Evolutionary conservation across 2,329 filamentous ascomycete genomes (phyloP).

Genomic region (Calonectria hongkongensis): DNA sequence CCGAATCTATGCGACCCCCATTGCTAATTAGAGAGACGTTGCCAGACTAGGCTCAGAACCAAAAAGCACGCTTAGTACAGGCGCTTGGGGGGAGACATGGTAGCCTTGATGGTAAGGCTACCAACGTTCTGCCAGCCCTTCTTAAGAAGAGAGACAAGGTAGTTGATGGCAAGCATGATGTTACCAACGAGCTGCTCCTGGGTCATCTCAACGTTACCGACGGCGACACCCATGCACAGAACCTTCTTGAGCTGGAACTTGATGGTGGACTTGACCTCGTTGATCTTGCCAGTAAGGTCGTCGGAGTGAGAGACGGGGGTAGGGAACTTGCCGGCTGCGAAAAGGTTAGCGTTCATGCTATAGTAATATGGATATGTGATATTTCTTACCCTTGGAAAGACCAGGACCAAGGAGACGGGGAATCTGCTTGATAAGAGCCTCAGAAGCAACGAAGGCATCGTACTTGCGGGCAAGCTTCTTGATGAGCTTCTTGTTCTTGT

Average conservation of each 20-base stretch:
- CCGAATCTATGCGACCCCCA: slow-evolving; percentile 46
- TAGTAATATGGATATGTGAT: background rate
- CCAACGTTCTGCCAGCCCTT: slow-evolving; percentile 99
- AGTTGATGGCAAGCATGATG: slow-evolving; percentile 99
- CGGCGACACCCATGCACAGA: slow-evolving; percentile 99
- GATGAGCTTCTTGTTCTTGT: slow-evolving; percentile 99
- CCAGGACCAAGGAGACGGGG: slow-evolving; percentile 99
- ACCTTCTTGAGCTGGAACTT: slow-evolving; percentile 99
- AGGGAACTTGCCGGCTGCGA: slow-evolving; percentile 97
- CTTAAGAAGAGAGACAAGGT: slow-evolving; percentile 99
- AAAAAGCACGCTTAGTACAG: slow-evolving; percentile 83
- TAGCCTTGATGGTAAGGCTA: slow-evolving; percentile 99
- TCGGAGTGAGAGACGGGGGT: slow-evolving; percentile 98
- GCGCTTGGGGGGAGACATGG: slow-evolving; percentile 99
- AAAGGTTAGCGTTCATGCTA: slow-evolving; percentile 31
- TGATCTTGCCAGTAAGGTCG: slow-evolving; percentile 95
- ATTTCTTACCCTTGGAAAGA: slow-evolving; percentile 90
- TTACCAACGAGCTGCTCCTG: slow-evolving; percentile 97
- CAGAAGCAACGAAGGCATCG: slow-evolving; percentile 98
- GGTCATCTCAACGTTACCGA: slow-evolving; percentile 98
- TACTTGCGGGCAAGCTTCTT: slow-evolving; percentile 99
- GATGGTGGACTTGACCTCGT: slow-evolving; percentile 99
- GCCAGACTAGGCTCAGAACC: slow-evolving; percentile 49
- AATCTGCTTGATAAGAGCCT: slow-evolving; percentile 99
- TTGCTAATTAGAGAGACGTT: slow-evolving; percentile 46